Base-by-base conservation (phyloP, 768 basidiomycete species). In the Thelephora ganbajun region DNA sequence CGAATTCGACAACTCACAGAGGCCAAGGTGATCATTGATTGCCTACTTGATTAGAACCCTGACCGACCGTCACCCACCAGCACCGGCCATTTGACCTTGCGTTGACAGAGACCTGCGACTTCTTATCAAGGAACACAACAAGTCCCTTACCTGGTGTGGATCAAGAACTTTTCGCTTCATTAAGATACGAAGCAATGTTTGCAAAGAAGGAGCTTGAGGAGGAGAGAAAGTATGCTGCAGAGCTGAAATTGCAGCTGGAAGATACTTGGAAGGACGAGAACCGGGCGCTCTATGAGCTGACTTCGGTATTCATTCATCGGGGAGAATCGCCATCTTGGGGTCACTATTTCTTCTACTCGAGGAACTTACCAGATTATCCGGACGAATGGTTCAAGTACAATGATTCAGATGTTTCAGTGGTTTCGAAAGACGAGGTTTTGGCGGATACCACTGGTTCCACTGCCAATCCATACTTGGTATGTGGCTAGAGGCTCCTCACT, bases 311-410 rank as follows among this genome's bases (percentile, higher is more conserved):
- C 69, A 84, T 97, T 50, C 93, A 98, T 62, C 82, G 93, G 23
- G 93, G 92, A 43, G 74, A 81, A 47, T 84, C 80, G 14, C 80
- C 88, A 1, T 84, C 83, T 6, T 91, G 79, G 66, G 91, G 91
- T 2, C 93, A 96, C 60, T 96, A 96, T 63, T 98, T 91, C 71
- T 89, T 97, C 64, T 96, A 94, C 62, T 88, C 92, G 47, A 75
- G 91, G 35, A 74, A 90, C 61, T 69, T 96, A 12, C 93, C 91
- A 1, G 75, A 77, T 43, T 64, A 77, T 19, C 80, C 81, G 11
- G 83, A 96, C 49, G 71, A 74, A 39, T 97, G 92, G 89, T 90
- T 92, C 74, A 94, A 94, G 66, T 91, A 94, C 67, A 97, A 97
- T 60, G 93, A 97, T 60, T 88, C 88, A 34, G 79, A 77, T 50